phyloP scores from a whole-genome alignment of 176 grass and related monocot genomes.

The Triticum monococcum region DNA sequence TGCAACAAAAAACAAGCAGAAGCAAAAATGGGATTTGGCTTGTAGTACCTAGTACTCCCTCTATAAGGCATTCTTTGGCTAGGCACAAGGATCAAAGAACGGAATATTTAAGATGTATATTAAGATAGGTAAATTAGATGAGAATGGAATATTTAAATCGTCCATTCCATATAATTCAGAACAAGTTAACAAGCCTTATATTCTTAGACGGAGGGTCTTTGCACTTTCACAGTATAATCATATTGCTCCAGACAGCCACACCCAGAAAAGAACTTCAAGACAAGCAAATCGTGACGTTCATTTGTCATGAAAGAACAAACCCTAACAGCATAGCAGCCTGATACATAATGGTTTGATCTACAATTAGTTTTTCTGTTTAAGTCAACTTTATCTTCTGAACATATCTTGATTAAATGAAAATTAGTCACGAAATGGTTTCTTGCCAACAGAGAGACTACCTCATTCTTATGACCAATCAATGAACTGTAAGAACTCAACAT shows the following conservation, averaged over 20 bases:
- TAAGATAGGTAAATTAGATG: not conserved
- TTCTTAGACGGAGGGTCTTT: not conserved
- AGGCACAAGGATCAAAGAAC: not conserved
- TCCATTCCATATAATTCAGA: too few species aligned
- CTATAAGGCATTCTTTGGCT: not conserved
- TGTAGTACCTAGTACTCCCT: not conserved
- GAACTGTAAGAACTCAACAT: not conserved
- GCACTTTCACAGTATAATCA: not conserved
- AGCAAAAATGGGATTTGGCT: not conserved
- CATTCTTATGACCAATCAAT: not conserved
- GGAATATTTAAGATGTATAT: too few species aligned
- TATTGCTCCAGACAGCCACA: not conserved
- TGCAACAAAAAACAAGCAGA: slow-evolving; percentile 1
- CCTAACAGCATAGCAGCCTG: not conserved
- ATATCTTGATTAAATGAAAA: not conserved
- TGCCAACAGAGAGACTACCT: not conserved
- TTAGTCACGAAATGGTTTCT: not conserved
- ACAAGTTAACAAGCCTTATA: not conserved
- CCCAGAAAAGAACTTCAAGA: not conserved
- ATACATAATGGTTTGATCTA: not conserved
- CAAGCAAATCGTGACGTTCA: not conserved
- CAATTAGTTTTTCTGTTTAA: not conserved
- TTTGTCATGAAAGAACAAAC: not conserved
- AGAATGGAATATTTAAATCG: too few species aligned
- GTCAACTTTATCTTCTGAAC: not conserved